phyloP scores from a whole-genome alignment of 257 asterid genomes.

The Mitragyna speciosa region DNA sequence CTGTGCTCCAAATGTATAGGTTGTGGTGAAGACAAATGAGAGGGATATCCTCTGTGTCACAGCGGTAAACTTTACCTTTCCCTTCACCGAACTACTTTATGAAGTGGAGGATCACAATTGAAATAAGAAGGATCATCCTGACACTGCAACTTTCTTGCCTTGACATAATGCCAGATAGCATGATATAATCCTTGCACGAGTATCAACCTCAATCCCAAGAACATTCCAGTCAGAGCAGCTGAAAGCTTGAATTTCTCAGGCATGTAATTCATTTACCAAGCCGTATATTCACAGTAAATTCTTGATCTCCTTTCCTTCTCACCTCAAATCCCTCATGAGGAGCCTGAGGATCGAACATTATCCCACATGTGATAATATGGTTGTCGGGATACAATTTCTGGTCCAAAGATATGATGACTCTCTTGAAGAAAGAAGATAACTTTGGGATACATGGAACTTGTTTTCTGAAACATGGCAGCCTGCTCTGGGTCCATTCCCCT shows the following conservation, averaged over 20 bases:
- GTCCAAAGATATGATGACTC: slow-evolving; percentile 84
- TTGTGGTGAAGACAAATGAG: slow-evolving; percentile 79
- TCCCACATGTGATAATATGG: slow-evolving; percentile 89
- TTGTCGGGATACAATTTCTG: slow-evolving; percentile 86
- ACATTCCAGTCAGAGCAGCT: slow-evolving; percentile 72
- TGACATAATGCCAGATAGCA: slow-evolving; percentile 93
- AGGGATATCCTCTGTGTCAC: slow-evolving; percentile 78
- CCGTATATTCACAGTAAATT: slow-evolving; percentile 72
- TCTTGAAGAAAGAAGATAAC: slow-evolving; percentile 85
- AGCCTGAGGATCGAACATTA: slow-evolving; percentile 75
- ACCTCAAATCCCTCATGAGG: slow-evolving; percentile 99
- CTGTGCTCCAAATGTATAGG: slow-evolving; percentile 91
- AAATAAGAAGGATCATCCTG: slow-evolving; percentile 82
- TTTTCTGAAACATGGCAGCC: slow-evolving; percentile 73
- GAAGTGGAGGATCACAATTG: slow-evolving; percentile 89
- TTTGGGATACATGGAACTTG: slow-evolving; percentile 69
- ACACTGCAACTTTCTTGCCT: slow-evolving; percentile 89
- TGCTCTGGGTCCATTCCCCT: slow-evolving; percentile 88
- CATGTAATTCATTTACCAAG: slow-evolving; percentile 83
- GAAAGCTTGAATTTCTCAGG: slow-evolving; percentile 90
- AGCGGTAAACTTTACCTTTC: slow-evolving; percentile 68
- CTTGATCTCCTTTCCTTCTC: slow-evolving; percentile 93
- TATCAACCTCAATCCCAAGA: slow-evolving; percentile 88
- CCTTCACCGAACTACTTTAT: slow-evolving; percentile 78
- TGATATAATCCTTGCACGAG: slow-evolving; percentile 87